Base-by-base conservation (phyloP, 306 rosid genomes). In the Albizia julibrissin region DNA sequence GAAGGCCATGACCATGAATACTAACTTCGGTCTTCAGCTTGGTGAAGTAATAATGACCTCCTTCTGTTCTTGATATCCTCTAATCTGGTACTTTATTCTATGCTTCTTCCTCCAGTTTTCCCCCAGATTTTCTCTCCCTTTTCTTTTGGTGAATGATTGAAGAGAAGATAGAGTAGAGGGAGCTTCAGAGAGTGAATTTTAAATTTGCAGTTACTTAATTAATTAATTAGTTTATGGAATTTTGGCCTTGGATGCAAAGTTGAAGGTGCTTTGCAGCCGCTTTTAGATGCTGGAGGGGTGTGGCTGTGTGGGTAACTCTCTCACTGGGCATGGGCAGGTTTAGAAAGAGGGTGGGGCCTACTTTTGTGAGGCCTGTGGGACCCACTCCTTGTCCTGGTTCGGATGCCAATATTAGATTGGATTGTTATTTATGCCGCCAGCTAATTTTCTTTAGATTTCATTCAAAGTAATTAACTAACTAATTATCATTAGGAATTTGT, bases 201-300 rank as follows among this genome's bases (percentile, higher is more conserved):
- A 22, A 40, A 42, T 42, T 42, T 27, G 29, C 44, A 69, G 24
- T 18, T 42, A 47, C 24, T 54, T n/a, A 22, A 0, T 58, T 58
- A 58, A 11, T 61, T 61, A 26, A 61, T 65, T 31, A 2, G 16
- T 22, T 66, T 5, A 14, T 34, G 76, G 73, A 39, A 22, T 47
- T 70, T 40, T 42, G 47, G 37, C 10, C 61, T 26, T 47, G 44
- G 76, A 31, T 42, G 83, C 69, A 79, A 83, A 87, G 78, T 50
- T 50, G 58, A 27, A 81, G 78, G 76, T 81, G 93, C 87, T 87
- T 86, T 88, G 92, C 65, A 75, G 91, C 89, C 81, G 97, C 88
- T 85, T 91, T 86, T 95, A 86, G 87, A 81, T 92, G 80, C 79
- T 40, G 21, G 68, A 34, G 21, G 71, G 65, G 68, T 54, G 69